phyloP scores from a whole-genome alignment of 495 filamentous ascomycete species.

The Trichoderma gamsii region DNA sequence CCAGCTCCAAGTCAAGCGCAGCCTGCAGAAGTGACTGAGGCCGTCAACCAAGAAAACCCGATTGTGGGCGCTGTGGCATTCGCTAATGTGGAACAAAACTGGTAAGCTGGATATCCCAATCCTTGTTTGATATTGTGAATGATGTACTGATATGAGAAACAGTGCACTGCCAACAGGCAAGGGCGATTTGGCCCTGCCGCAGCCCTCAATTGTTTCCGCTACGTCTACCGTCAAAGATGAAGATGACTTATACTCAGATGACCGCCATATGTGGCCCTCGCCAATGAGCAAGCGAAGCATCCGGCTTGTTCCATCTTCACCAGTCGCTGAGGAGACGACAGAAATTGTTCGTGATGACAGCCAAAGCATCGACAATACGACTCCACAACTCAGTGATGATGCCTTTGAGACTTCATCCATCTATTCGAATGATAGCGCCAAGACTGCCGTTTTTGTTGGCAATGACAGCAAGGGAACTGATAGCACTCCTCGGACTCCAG shows the following conservation, averaged over 20 bases:
- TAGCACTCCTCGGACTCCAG: neutral
- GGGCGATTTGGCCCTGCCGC: neutral
- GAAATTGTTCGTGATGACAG: neutral
- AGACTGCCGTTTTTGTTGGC: constrained; percentile 9
- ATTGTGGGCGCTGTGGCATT: neutral
- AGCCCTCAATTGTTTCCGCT: neutral
- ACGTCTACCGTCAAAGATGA: neutral
- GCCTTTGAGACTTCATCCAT: constrained; percentile 1
- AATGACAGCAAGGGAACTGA: neutral
- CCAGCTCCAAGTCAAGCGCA: neutral
- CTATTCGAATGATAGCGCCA: constrained; percentile 14
- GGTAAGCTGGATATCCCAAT: neutral
- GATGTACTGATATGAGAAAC: neutral
- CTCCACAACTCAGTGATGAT: neutral
- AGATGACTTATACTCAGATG: neutral
- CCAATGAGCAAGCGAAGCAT: neutral
- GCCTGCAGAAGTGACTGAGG: neutral
- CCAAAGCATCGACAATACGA: neutral
- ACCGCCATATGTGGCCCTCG: neutral
- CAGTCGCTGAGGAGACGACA: neutral
- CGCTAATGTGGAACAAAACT: neutral
- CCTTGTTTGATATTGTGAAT: neutral
- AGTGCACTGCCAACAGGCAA: neutral
- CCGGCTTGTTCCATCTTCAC: neutral
- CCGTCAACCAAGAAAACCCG: neutral